A percentile compares a stretch with the other conserved stretches of the same genome.
phyloP scores from a whole-genome alignment of 108 stramenopile genomes.

The Cylindrotheca fusiformis region DNA sequence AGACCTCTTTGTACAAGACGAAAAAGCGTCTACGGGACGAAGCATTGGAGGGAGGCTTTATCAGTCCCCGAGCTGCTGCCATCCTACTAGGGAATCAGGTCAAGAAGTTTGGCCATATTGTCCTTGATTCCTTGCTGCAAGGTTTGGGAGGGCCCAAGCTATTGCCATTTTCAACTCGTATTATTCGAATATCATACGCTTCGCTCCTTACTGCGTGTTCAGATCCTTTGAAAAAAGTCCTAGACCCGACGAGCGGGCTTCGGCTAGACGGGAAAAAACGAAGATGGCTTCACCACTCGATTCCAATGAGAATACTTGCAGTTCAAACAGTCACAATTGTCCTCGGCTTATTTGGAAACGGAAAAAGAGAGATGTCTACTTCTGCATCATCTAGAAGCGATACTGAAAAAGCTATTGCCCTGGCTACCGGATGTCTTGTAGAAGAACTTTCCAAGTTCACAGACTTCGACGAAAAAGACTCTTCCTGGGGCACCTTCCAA shows the following conservation, averaged over 20 bases:
- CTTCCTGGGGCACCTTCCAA: slow-evolving; percentile 27
- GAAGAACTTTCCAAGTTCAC: slow-evolving; percentile 28
- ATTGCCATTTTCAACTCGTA: slow-evolving; percentile 35
- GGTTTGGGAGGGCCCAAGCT: slow-evolving; percentile 25
- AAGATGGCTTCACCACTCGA: slow-evolving; percentile 45
- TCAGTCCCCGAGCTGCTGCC: slow-evolving; percentile 34
- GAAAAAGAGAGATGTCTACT: slow-evolving; percentile 4
- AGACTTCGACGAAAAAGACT: neutral
- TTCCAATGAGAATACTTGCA: slow-evolving; percentile 25
- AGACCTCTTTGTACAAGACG: slow-evolving; percentile 39
- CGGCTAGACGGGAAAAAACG: slow-evolving; percentile 36
- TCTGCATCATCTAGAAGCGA: slow-evolving; percentile 1
- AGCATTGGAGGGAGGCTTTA: slow-evolving; percentile 32
- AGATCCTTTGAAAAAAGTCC: slow-evolving; percentile 19
- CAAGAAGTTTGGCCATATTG: slow-evolving; percentile 35
- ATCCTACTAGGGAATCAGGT: slow-evolving; percentile 27
- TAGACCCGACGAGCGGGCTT: slow-evolving; percentile 34
- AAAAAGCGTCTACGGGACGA: slow-evolving; percentile 47
- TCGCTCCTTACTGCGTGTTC: slow-evolving; percentile 47
- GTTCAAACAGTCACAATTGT: slow-evolving; percentile 18
- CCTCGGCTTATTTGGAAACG: slow-evolving; percentile 23
- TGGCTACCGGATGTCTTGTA: slow-evolving; percentile 38
- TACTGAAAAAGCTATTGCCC: slow-evolving; percentile 20
- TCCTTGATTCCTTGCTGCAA: slow-evolving; percentile 24
- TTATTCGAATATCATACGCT: slow-evolving; percentile 35